Evolutionary conservation across 345 rosid species (phyloP).

Genomic region (Aegle marmelos): DNA sequence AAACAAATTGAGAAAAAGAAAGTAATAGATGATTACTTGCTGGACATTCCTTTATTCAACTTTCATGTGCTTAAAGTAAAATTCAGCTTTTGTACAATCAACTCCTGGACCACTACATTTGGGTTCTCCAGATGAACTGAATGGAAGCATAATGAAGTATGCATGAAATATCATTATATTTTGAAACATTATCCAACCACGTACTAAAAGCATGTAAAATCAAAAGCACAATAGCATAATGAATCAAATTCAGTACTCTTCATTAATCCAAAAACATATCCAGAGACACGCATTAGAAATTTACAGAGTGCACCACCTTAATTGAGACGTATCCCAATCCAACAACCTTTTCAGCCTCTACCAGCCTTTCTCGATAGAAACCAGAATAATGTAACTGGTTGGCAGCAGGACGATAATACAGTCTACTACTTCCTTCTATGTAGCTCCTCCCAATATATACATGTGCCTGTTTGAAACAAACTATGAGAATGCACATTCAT

Average conservation of each 20-base stretch:
- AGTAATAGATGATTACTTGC: background rate
- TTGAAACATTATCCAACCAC: background rate
- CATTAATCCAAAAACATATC: background rate
- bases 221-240: background rate
- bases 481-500: background rate
- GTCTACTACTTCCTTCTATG: background rate
- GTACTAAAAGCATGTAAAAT: background rate
- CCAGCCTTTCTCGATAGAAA: background rate
- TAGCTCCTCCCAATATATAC: background rate
- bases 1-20: background rate
- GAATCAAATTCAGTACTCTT: background rate
- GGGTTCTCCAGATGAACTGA: background rate
- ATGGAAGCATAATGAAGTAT: background rate
- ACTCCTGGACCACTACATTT: background rate
- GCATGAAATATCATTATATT: background rate
- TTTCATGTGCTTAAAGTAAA: background rate
- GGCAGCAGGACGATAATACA: background rate
- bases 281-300: background rate
- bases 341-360: background rate
- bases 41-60: background rate
- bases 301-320: conserved; percentile 9
- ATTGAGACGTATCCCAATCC: background rate
- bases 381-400: background rate
- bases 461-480: background rate
- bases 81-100: background rate